Percentiles rank a stretch among this genome's conserved stretches.
Conservation (phyloP, 306 rosid genomes). For the Vigna hirtella region DNA sequence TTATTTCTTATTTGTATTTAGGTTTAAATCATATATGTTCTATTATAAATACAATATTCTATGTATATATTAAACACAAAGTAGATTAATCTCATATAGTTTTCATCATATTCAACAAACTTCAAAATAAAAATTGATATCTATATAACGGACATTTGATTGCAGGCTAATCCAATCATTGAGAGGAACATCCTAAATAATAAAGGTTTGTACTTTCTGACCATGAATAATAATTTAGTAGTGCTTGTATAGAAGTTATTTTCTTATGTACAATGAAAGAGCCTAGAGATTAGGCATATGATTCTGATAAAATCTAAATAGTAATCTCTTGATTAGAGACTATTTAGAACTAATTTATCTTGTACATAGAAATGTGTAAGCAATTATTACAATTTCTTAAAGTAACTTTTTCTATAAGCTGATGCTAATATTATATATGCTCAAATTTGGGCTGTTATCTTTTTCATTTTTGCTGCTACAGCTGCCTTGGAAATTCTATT, state of each 20-base stretch:
- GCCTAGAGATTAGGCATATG: slow-evolving; percentile 30
- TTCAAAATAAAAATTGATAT: not conserved
- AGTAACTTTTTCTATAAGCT: not conserved
- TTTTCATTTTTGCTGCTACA: slow-evolving; percentile 42
- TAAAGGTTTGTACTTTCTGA: slow-evolving; percentile 65
- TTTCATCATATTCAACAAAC: too few relatives aligned
- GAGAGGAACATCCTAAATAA: slow-evolving; percentile 66
- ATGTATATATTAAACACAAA: too few relatives aligned
- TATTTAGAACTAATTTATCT: slow-evolving; percentile 10
- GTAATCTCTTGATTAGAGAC: not conserved
- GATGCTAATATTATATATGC: slow-evolving; percentile 22
- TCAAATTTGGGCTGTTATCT: slow-evolving; percentile 18
- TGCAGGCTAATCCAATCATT: slow-evolving; percentile 85
- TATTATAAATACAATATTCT: too few relatives aligned
- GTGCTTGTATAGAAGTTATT: slow-evolving; percentile 28
- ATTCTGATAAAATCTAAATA: slow-evolving; percentile 6
- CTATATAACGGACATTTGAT: slow-evolving; percentile 39
- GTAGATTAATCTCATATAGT: too few relatives aligned
- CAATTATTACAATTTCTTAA: slow-evolving; percentile 15
- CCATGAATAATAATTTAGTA: slow-evolving; percentile 18
- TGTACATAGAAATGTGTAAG: slow-evolving; percentile 25
- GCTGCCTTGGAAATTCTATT: slow-evolving; percentile 86
- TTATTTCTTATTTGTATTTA: too few relatives aligned
- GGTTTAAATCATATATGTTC: too few relatives aligned
- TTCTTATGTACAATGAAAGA: slow-evolving; percentile 2